Base-by-base conservation (phyloP, 179 eudicot genomes). In the Vitellaria paradoxa region DNA sequence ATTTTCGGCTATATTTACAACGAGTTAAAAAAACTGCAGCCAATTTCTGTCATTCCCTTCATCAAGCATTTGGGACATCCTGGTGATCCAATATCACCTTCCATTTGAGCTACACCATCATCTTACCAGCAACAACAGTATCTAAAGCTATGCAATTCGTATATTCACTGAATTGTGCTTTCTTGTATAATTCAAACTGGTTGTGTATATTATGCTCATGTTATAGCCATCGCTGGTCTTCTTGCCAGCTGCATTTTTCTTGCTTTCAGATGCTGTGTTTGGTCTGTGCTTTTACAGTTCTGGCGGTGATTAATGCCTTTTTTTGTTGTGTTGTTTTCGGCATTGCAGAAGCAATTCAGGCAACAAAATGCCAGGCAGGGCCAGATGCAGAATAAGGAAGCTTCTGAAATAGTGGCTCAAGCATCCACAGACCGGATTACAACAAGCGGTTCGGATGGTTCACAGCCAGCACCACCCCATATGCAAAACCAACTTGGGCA, bases 341-440 rank as follows among this genome's bases (percentile, higher is more conserved):
- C 45, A 52, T 77, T 79, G 76, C 90, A 92, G 97, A 92, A 91
- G 81, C 94, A 90, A 80, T 89, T 90, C 72, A 89, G 72, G 79
- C 86, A 78, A 70, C 85, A 85, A 26, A 82, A 46, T 55, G 7
- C 57, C 49, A 30, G 50, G 66, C 83, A 61, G 72, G 45, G 72
- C 70, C 71, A 76, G 10, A 12, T 30, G 52, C 82, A 82, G 73
- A 81, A 67, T 4, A 82, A 83, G 12, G 77, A 78, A 24, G 59
- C 74, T 73, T 55, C 81, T 61, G 80, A 77, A 64, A 71, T 49
- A 52, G 68, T 65, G 59, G 70, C 57, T 1, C 62, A 46, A 47
- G 69, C 66, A 49, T 45, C 63, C 62, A 14, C 67, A 14, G 24
- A 75, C 67, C 61, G 78, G 78, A 56, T 40, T 30, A 40, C 75